phyloP scores from a whole-genome alignment of 306 rosid species.

The Cicer chorassanicum region DNA sequence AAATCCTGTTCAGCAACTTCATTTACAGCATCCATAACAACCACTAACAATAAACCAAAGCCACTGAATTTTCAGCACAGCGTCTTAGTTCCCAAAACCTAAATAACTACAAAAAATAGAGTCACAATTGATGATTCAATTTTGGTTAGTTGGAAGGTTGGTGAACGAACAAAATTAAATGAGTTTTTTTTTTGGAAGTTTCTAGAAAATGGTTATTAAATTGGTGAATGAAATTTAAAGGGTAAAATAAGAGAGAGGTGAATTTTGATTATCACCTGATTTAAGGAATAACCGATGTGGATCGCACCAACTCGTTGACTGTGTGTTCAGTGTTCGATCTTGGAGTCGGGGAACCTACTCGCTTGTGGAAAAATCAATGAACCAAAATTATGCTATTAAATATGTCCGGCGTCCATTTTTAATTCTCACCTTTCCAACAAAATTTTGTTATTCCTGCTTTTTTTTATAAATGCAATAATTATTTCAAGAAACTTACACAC shows the following conservation, averaged over 20 bases:
- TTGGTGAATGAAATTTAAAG: background rate
- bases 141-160: conserved; percentile 7
- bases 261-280: background rate
- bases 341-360: background rate
- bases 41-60: conserved; percentile 25
- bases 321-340: background rate
- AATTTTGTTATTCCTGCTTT: too few relatives aligned
- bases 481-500: too few relatives aligned
- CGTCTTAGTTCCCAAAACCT: conserved; percentile 29
- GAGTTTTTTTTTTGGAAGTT: background rate
- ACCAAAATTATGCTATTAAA: background rate
- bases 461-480: too few relatives aligned
- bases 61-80: conserved; percentile 20
- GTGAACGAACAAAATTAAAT: conserved; percentile 3
- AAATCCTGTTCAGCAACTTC: conserved; percentile 53
- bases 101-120: conserved; percentile 7
- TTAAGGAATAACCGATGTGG: background rate
- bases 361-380: background rate
- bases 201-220: conserved; percentile 6
- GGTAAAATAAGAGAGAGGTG: background rate
- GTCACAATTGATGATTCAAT: conserved; percentile 23
- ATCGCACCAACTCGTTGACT: background rate
- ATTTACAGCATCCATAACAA: conserved; percentile 56
- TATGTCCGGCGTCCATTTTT: too few relatives aligned
- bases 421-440: too few relatives aligned